Conservation (phyloP, 2,329 filamentous ascomycete genomes). For the Xylariales sp. region DNA sequence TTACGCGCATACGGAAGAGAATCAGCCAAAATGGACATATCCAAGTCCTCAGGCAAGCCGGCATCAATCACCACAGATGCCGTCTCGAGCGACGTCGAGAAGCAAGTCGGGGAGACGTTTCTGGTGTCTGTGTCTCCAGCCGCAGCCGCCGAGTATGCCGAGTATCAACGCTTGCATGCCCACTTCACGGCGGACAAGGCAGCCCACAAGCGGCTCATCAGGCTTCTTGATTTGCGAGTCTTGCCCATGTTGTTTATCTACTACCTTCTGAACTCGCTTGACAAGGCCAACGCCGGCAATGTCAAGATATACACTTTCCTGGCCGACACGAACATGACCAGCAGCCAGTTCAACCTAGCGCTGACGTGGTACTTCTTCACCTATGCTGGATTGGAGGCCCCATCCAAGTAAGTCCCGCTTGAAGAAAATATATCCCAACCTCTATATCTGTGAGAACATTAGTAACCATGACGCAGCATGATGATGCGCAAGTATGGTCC, state of each 20-base stretch:
- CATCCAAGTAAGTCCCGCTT: conserved; percentile 11
- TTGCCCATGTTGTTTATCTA: conserved; percentile 10
- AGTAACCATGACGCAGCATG: conserved; percentile 8
- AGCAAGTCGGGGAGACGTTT: too few relatives aligned
- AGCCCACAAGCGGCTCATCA: not conserved
- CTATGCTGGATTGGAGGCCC: conserved; percentile 13
- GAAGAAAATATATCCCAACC: not conserved
- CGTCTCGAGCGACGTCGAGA: too few relatives aligned
- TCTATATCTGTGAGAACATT: not conserved
- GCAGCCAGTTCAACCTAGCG: conserved; percentile 20
- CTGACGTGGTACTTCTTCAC: conserved; percentile 26
- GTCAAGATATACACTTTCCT: conserved; percentile 12
- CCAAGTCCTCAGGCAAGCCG: too few relatives aligned
- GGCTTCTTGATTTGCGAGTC: conserved; percentile 8
- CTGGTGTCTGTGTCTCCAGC: too few relatives aligned
- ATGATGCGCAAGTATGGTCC: conserved; percentile 33
- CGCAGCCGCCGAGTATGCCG: too few relatives aligned
- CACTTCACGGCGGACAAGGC: too few relatives aligned
- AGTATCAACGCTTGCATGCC: too few relatives aligned
- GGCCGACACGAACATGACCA: conserved; percentile 12
- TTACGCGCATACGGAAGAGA: too few relatives aligned
- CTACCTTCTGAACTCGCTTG: conserved; percentile 12
- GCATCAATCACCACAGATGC: too few relatives aligned
- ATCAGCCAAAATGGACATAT: too few relatives aligned
- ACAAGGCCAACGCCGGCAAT: conserved; percentile 13